phyloP scores from a whole-genome alignment of 306 rosid species.

The Ammopiptanthus mongolicus region DNA sequence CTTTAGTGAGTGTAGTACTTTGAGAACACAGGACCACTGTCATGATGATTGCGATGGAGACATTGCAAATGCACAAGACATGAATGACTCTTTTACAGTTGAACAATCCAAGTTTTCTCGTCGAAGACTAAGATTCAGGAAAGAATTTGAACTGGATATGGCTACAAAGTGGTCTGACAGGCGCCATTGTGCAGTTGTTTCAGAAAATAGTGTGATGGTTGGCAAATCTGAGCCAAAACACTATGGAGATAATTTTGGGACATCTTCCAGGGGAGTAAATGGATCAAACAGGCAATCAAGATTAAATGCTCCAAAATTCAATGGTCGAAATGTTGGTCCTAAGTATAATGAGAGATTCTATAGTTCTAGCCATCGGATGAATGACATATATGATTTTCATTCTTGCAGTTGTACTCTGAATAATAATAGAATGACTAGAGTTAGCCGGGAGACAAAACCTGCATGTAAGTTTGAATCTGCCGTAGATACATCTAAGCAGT shows the following conservation, averaged over 20 bases:
- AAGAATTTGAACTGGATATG: conserved; percentile 58
- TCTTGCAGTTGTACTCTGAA: conserved; percentile 53
- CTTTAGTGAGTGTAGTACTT: conserved; percentile 33
- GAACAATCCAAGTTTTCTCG: conserved; percentile 60
- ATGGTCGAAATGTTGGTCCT: conserved; percentile 55
- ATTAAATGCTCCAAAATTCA: conserved; percentile 51
- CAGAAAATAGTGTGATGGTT: conserved; percentile 45
- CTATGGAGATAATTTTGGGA: conserved; percentile 52
- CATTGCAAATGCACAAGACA: conserved; percentile 29
- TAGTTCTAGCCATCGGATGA: conserved; percentile 48
- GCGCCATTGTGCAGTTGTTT: conserved; percentile 44
- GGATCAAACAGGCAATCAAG: conserved; percentile 51
- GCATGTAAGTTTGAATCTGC: conserved; percentile 53
- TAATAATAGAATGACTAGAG: conserved; percentile 34
- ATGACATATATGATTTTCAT: conserved; percentile 60
- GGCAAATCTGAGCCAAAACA: conserved; percentile 59
- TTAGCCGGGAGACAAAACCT: conserved; percentile 52
- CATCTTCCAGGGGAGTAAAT: conserved; percentile 44
- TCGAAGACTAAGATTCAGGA: conserved; percentile 49
- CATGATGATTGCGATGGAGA: conserved; percentile 51
- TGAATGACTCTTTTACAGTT: conserved; percentile 42
- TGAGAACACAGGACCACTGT: conserved; percentile 33
- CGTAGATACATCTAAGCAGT: conserved; percentile 61
- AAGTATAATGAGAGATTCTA: conserved; percentile 63
- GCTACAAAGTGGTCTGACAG: conserved; percentile 77